phyloP scores from a whole-genome alignment of 1,139 yeast genomes.

The Arxiozyma telluris region DNA sequence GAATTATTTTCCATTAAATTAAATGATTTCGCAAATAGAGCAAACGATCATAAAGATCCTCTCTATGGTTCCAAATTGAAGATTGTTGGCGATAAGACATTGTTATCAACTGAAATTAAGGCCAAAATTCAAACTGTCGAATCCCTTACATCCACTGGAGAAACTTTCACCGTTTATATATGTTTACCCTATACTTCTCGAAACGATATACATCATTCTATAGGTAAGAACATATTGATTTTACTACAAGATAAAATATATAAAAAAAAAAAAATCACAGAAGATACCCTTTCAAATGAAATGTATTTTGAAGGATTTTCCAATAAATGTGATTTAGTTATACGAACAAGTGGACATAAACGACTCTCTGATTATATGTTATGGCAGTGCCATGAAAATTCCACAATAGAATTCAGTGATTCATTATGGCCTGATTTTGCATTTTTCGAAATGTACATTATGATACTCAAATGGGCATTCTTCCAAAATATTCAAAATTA shows the following conservation, averaged over 20 bases:
- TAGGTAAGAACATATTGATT: constrained; percentile 36
- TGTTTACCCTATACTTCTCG: constrained; percentile 94
- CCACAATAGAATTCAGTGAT: constrained; percentile 65
- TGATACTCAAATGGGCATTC: constrained; percentile 48
- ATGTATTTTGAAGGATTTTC: constrained; percentile 52
- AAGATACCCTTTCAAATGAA: constrained; percentile 37
- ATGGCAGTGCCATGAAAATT: constrained; percentile 66
- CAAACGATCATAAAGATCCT: constrained; percentile 42
- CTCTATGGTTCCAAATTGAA: constrained; percentile 42
- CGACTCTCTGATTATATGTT: constrained; percentile 81
- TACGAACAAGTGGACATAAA: constrained; percentile 81
- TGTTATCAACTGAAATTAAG: constrained; percentile 62
- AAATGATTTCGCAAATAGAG: constrained; percentile 26
- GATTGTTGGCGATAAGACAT: constrained; percentile 60
- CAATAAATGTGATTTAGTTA: constrained; percentile 69
- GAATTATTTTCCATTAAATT: constrained; percentile 65
- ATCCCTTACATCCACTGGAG: constrained; percentile 44
- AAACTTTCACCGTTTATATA: constrained; percentile 54
- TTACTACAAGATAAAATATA: background rate
- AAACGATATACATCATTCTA: constrained; percentile 73
- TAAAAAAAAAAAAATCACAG: constrained; percentile 24
- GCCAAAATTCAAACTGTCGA: constrained; percentile 54
- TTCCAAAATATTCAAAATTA: constrained; percentile 22
- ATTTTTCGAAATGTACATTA: constrained; percentile 39
- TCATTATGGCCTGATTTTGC: constrained; percentile 84